A percentile compares a stretch with the other conserved stretches of the same genome.
phyloP scores from a whole-genome alignment of 345 rosid genomes.

The Turnera subulata region DNA sequence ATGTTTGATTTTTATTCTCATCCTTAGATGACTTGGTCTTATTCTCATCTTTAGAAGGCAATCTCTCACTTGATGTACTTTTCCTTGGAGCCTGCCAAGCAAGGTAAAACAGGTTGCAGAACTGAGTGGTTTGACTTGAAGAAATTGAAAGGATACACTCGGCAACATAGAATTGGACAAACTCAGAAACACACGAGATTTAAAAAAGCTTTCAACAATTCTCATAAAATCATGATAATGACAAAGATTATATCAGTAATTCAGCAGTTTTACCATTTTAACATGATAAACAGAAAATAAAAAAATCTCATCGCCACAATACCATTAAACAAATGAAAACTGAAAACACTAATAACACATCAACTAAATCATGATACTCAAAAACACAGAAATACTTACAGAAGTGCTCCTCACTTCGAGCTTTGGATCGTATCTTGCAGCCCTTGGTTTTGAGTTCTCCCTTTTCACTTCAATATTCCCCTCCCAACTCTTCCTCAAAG shows the following conservation, averaged over 20 bases:
- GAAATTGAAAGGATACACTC: background rate
- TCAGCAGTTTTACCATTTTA: background rate
- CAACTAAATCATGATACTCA: background rate
- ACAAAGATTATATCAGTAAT: slow-evolving; percentile 3
- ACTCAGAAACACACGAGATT: background rate
- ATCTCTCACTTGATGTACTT: slow-evolving; percentile 67
- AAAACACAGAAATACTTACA: slow-evolving; percentile 40
- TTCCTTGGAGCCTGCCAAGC: slow-evolving; percentile 68
- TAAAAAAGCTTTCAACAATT: background rate
- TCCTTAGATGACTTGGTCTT: slow-evolving; percentile 57
- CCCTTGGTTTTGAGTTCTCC: slow-evolving; percentile 41
- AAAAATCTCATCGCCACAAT: background rate
- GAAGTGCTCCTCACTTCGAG: slow-evolving; percentile 52
- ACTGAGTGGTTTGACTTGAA: background rate
- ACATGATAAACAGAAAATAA: background rate
- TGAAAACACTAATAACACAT: background rate
- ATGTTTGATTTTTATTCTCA: slow-evolving; percentile 40
- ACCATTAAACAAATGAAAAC: background rate
- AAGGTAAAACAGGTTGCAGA: slow-evolving; percentile 1
- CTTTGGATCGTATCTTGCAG: slow-evolving; percentile 43
- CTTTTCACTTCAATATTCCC: slow-evolving; percentile 69
- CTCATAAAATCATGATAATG: background rate
- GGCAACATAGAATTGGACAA: background rate
- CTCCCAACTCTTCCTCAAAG: slow-evolving; percentile 98
- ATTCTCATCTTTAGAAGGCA: slow-evolving; percentile 52